phyloP scores from a whole-genome alignment of 106 monocot genomes.

The Posidonia australis region DNA sequence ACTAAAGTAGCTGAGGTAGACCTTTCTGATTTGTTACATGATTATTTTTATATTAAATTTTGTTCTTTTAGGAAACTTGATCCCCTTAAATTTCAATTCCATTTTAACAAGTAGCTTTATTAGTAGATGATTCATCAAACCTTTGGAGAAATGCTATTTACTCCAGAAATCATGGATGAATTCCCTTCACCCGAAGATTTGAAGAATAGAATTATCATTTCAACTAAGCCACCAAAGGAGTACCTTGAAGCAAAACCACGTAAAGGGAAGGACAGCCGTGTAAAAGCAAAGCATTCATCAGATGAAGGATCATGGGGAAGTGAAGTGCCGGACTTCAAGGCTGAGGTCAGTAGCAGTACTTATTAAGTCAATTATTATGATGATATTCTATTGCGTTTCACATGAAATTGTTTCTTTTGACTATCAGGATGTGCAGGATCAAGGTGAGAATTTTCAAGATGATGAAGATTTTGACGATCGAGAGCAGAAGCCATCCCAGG shows the following conservation, averaged over 20 bases:
- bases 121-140: conserved; percentile 15
- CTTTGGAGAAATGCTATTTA: conserved; percentile 45
- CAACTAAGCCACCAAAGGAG: conserved; percentile 44
- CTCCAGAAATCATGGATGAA: conserved; percentile 26
- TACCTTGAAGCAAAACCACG: conserved; percentile 4
- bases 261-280: not conserved
- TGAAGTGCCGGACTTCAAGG: not conserved
- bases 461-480: conserved; percentile 6
- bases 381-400: not conserved
- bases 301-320: not conserved
- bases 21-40: not conserved
- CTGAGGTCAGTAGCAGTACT: not conserved
- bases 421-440: not conserved
- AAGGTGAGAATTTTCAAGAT: not conserved
- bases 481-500: not conserved
- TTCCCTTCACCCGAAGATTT: conserved; percentile 48
- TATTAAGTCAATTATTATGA: not conserved
- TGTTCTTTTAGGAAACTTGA: not conserved
- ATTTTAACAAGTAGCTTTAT: not conserved
- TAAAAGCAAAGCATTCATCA: not conserved
- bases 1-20: conserved; percentile 62
- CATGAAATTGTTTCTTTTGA: not conserved
- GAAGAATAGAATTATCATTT: conserved; percentile 19
- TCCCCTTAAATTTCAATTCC: not conserved
- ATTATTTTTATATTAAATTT: not conserved